Percentiles rank a stretch among this genome's conserved stretches.
Conservation (phyloP, 805 yeast genomes). For the Cyberlindnera sargentensis region DNA sequence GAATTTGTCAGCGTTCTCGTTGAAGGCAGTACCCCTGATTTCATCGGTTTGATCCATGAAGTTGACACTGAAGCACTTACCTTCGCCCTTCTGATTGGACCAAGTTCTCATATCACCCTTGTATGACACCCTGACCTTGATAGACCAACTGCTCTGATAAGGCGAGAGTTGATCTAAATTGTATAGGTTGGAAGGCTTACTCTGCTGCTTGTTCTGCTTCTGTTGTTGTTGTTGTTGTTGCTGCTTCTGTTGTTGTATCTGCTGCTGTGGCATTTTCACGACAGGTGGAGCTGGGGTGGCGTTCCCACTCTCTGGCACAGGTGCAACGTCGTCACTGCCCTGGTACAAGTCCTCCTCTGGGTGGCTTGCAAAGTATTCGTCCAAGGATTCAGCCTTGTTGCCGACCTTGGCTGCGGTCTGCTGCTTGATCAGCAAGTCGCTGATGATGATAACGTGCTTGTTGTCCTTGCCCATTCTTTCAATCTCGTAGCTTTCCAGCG, state of each 20-base stretch:
- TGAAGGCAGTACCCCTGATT: constrained; percentile 92
- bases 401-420: constrained; percentile 33
- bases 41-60: constrained; percentile 93
- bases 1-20: constrained; percentile 75
- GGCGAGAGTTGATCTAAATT: constrained; percentile 89
- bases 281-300: constrained; percentile 10
- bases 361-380: constrained; percentile 50
- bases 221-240: constrained; percentile 4
- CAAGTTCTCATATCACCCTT: constrained; percentile 86
- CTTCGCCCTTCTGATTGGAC: constrained; percentile 82
- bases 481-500: constrained; percentile 33
- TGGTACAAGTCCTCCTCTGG: constrained; percentile 41
- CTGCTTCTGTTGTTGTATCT: constrained; percentile 1
- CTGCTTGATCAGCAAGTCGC: constrained; percentile 22
- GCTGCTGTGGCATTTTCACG: constrained; percentile 1
- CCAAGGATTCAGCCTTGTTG: constrained; percentile 37
- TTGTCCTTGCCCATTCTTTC: constrained; percentile 31
- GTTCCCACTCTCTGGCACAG: constrained; percentile 15
- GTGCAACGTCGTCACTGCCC: constrained; percentile 18
- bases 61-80: constrained; percentile 82
- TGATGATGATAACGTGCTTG: constrained; percentile 26
- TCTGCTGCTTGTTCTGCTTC: constrained; percentile 9
- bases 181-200: constrained; percentile 38
- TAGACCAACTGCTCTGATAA: constrained; percentile 84
- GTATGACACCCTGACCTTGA: constrained; percentile 84